Percentiles rank a stretch among this genome's conserved stretches.
Evolutionary conservation across 306 rosid species (phyloP).

Genomic region (Boehmeria nivea): DNA sequence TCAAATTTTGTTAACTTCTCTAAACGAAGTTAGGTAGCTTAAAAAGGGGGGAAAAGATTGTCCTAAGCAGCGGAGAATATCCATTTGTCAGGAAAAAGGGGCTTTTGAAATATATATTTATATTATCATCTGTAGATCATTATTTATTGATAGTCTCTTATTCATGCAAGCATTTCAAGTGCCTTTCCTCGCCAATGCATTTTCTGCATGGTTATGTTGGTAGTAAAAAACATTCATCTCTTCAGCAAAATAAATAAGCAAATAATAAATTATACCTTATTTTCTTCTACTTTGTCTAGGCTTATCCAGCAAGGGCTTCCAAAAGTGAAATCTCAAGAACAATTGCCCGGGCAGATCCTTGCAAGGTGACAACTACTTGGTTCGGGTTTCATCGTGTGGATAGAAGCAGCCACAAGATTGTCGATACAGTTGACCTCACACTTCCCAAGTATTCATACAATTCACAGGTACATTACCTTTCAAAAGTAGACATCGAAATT

Average conservation of each 20-base stretch:
- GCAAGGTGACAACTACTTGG: conserved; percentile 84
- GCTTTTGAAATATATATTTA: too few relatives aligned
- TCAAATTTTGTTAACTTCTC: too few relatives aligned
- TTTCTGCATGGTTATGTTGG: conserved; percentile 16
- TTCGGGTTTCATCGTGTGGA: conserved; percentile 69
- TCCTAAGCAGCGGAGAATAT: too few relatives aligned
- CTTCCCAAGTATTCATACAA: conserved; percentile 70
- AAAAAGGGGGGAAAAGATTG: too few relatives aligned
- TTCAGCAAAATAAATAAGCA: too few relatives aligned
- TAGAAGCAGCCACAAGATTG: conserved; percentile 56
- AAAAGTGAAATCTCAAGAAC: conserved; percentile 35
- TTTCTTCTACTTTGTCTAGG: conserved; percentile 38
- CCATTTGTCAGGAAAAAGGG: too few relatives aligned
- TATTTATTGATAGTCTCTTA: not conserved
- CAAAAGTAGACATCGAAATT: not conserved
- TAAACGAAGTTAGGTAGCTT: too few relatives aligned
- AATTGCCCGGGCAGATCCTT: conserved; percentile 59
- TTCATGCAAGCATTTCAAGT: conserved; percentile 13
- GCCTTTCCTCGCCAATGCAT: not conserved
- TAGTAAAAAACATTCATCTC: conserved; percentile 13
- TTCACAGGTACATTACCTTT: conserved; percentile 55
- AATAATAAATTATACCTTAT: not conserved
- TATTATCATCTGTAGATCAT: too few relatives aligned
- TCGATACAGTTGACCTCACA: conserved; percentile 60
- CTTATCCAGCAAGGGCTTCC: conserved; percentile 53